phyloP scores from a whole-genome alignment of 805 yeast genomes.

The Wickerhamiella dianesei region DNA sequence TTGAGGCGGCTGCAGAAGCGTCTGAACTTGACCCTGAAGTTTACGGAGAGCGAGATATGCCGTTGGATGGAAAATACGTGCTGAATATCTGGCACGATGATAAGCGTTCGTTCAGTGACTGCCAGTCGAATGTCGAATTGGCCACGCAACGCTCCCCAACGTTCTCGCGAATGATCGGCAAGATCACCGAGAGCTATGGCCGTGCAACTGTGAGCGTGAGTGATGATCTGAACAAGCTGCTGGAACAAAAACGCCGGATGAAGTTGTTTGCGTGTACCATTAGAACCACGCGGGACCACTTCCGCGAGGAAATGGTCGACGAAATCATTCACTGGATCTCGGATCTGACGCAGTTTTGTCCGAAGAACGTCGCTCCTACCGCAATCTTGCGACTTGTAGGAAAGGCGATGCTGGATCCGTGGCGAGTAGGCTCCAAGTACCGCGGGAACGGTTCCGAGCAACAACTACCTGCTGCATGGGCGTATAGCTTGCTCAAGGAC shows the following conservation, averaged over 20 bases:
- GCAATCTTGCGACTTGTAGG: slow-evolving; percentile 39
- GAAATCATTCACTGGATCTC: slow-evolving; percentile 56
- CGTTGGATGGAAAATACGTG: slow-evolving; percentile 34
- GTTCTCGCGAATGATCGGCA: slow-evolving; percentile 62
- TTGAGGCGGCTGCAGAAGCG: slow-evolving; percentile 22
- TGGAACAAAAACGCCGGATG: slow-evolving; percentile 42
- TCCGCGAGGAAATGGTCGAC: slow-evolving; percentile 69
- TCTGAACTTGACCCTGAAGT: slow-evolving; percentile 29
- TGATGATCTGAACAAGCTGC: slow-evolving; percentile 34
- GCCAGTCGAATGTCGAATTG: slow-evolving; percentile 46
- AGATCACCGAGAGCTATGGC: slow-evolving; percentile 48
- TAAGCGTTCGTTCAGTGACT: slow-evolving; percentile 59
- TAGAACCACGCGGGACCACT: slow-evolving; percentile 51
- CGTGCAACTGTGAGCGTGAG: slow-evolving; percentile 56
- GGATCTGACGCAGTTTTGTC: slow-evolving; percentile 38
- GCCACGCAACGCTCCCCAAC: slow-evolving; percentile 51
- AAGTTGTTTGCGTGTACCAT: slow-evolving; percentile 46
- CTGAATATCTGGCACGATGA: slow-evolving; percentile 68
- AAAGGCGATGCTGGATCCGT: slow-evolving; percentile 43
- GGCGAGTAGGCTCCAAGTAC: slow-evolving; percentile 38
- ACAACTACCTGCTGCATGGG: slow-evolving; percentile 1
- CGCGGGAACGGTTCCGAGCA: not conserved
- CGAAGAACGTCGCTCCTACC: slow-evolving; percentile 32
- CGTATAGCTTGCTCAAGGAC: slow-evolving; percentile 1
- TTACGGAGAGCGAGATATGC: slow-evolving; percentile 34